Conservation (phyloP, 108 stramenopile species). For the Conticribra guillardii region DNA sequence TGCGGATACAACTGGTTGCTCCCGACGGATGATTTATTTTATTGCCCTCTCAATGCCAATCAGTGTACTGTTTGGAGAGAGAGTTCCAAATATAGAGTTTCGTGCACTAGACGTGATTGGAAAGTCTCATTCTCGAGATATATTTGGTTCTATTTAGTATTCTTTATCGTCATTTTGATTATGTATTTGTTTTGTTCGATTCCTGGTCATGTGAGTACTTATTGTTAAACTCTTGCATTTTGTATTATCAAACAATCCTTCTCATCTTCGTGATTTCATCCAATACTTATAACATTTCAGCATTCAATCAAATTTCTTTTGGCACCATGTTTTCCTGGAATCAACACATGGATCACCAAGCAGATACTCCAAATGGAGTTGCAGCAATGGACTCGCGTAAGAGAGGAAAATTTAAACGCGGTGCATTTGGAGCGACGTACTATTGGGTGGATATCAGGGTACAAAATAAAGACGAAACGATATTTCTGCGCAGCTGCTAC, state of each 20-base stretch:
- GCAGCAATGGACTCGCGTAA: neutral
- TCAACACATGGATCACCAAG: slow-evolving; percentile 27
- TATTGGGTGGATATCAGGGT: slow-evolving; percentile 30
- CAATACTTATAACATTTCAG: neutral
- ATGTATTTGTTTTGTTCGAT: slow-evolving; percentile 3
- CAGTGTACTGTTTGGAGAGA: slow-evolving; percentile 4
- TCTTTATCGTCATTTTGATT: slow-evolving; percentile 7
- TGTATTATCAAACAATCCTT: neutral
- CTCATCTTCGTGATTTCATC: neutral
- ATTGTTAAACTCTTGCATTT: neutral
- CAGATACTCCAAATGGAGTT: slow-evolving; percentile 20
- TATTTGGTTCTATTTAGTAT: slow-evolving; percentile 30
- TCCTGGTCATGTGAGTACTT: slow-evolving; percentile 22
- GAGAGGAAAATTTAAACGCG: neutral
- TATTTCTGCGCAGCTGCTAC: too few species aligned
- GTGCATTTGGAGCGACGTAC: slow-evolving; percentile 14
- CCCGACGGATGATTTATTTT: slow-evolving; percentile 7
- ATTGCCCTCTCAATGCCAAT: slow-evolving; percentile 19
- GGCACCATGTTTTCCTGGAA: slow-evolving; percentile 20
- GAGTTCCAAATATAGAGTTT: slow-evolving; percentile 8
- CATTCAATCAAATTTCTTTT: slow-evolving; percentile 26
- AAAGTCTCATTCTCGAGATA: slow-evolving; percentile 10
- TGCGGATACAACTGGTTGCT: slow-evolving; percentile 1
- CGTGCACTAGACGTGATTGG: slow-evolving; percentile 23
- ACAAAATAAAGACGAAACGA: slow-evolving; percentile 24